A percentile compares a stretch with the other conserved stretches of the same genome.
These are phyloP conservation scores for Kwoniella newhampshirensis DNA, from an alignment of 768 basidiomycete genomes.

Conservation along the genomic window DNA sequence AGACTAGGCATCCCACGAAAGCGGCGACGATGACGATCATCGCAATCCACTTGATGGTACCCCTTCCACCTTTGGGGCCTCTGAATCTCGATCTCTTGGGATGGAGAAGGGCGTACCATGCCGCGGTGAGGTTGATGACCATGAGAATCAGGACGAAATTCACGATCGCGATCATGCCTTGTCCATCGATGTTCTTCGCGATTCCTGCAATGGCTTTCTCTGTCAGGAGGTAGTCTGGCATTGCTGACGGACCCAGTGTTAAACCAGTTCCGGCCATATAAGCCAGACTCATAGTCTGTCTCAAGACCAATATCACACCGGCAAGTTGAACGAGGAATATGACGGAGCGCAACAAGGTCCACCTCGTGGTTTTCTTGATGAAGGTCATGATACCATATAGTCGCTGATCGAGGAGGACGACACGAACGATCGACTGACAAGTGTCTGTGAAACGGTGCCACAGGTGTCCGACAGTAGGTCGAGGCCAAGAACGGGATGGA, in stretches of 20 bases:
- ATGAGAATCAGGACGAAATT: constrained; percentile 14
- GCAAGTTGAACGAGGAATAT: constrained; percentile 9
- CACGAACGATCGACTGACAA: not conserved
- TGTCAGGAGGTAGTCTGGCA: not conserved
- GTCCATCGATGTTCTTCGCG: not conserved
- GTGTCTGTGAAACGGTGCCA: too few relatives aligned
- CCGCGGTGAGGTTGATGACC: constrained; percentile 3
- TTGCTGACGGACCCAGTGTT: constrained; percentile 1
- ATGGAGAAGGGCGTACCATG: constrained; percentile 15
- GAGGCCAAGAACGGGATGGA: too few relatives aligned
- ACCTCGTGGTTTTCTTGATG: not conserved
- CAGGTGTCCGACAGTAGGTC: too few relatives aligned
- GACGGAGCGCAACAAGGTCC: not conserved
- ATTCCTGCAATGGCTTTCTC: not conserved
- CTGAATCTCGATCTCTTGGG: not conserved
- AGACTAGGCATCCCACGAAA: constrained; percentile 8
- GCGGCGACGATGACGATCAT: not conserved
- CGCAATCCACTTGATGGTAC: constrained; percentile 10
- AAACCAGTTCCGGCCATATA: constrained; percentile 1
- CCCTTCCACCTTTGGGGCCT: not conserved
- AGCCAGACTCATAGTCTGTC: constrained; percentile 14
- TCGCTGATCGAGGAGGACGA: not conserved
- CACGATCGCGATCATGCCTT: constrained; percentile 6
- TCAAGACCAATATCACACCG: constrained; percentile 8
- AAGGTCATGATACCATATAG: not conserved